phyloP scores from a whole-genome alignment of 176 grass and related monocot species.

The Musa schizocarpa region DNA sequence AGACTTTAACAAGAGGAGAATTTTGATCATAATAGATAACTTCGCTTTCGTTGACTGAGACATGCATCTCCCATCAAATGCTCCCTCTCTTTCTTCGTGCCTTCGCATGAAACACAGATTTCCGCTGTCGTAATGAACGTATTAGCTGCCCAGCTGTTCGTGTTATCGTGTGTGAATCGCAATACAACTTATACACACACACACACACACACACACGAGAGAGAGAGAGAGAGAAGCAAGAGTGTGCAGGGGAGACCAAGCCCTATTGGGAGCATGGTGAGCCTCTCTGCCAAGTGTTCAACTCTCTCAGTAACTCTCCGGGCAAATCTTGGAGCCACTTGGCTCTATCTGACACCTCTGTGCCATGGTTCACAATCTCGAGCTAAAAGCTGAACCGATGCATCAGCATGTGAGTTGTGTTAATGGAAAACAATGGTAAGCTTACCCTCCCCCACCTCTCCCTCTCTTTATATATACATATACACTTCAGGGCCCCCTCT shows the following conservation, averaged over 20 bases:
- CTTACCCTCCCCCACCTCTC: not conserved
- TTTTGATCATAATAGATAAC: too few species aligned
- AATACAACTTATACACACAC: too few species aligned
- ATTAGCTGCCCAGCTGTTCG: too few species aligned
- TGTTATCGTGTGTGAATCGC: too few species aligned
- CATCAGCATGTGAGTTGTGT: too few species aligned
- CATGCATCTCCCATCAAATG: too few species aligned
- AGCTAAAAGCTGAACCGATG: not conserved
- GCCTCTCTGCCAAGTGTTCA: not conserved
- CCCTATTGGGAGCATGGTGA: constrained; percentile 6
- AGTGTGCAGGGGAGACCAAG: not conserved
- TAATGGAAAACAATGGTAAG: not conserved
- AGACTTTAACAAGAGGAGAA: too few species aligned
- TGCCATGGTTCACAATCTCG: not conserved
- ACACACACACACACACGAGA: not conserved
- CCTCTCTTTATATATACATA: not conserved
- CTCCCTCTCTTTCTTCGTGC: too few species aligned
- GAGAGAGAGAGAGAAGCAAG: not conserved
- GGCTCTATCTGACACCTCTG: not conserved
- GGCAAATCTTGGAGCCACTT: constrained; percentile 4
- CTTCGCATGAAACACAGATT: too few species aligned
- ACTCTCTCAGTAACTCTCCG: not conserved
- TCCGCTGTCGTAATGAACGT: too few species aligned
- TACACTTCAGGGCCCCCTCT: not conserved
- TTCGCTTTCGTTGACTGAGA: too few species aligned